Evolutionary conservation across 345 rosid species (phyloP), one percentile per base, ranked within the genome.

Genomic region (Excoecaria cochinchinensis): DNA sequence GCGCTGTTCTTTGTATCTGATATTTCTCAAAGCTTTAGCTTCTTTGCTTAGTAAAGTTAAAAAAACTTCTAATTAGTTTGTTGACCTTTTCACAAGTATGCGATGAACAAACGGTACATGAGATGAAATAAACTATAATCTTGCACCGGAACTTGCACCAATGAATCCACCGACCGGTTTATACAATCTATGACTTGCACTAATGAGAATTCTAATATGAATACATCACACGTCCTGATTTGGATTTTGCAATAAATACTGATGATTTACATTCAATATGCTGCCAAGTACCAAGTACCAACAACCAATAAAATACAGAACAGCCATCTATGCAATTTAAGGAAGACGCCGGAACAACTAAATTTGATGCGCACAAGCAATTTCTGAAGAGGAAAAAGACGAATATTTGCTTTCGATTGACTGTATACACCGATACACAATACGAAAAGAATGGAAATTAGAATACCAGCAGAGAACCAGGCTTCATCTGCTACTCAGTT

Each of bases 401-500:
- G 31, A 31, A 31, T 31, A 31, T 31, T 31, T 31, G 31, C 31
- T 31, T 31, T 31, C 2, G 31, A 1, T 31, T 31, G 31, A 31
- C 31, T 51, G 63, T 62, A 9, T 69, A 72, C 69, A 65, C 9
- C n/a, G 71, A 4, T 15, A 42, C 67, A 71, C 82, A 60, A 19
- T 69, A 70, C 40, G 56, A 65, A 67, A 65, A 51, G 62, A 56
- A 39, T 36, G 17, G 31, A 57, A 39, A 40, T 57, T 53, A 0
- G 61, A 47, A 55, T 39, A 67, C 51, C 9, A 12, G 66, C 46
- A 74, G 38, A 16, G 38, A 21, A 14, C 61, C 62, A 38, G 17
- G 40, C 63, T 24, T 71, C 62, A 24, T 48, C 59, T 31, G 62
- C 79, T 81, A 85, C 52, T 82, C 67, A 14, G 56, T 78, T 80